Evolutionary conservation across 1,284 basidiomycete genomes (phyloP), one percentile per base, ranked within the genome.

Genomic region (Fomitiporia mediterranea): DNA sequence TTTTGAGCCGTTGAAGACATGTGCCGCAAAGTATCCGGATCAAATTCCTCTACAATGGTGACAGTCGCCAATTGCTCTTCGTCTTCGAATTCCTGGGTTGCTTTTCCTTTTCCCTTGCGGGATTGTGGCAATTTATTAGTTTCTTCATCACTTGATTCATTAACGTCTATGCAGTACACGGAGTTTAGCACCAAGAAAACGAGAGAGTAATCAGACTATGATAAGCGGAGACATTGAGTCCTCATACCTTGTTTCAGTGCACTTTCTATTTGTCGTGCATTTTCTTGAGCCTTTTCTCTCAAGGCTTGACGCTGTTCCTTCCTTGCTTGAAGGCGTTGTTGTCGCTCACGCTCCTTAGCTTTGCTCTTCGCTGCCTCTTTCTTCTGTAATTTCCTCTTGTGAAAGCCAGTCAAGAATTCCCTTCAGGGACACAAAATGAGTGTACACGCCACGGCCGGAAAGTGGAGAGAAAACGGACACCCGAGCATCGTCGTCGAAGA

Each of bases 371-470:
- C 82, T 32, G 77, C 81, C 63, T 91, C 84, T 64, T 83, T 79
- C 68, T 86, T 88, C 62, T 80, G 80, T 50, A 90, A 67, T 67
- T 94, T 94, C 61, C 91, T 83, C 70, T 92, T 93, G 68, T 86
- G 86, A 69, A 94, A 94, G 15, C 91, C 91, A 8, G 90, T 93
- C 66, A 94, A 69, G 69, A 85, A 94, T 51, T 91, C 85, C 64
- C 90, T 93, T 65, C 6, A 53, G 11, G 25, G 46, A 37, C 19
- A 49, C 28, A 60, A 40, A 49, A 55, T 46, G 49, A 52, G 51
- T 47, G 43, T 47, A 32, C 32, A 53, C 44, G 40, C 19, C 28
- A 15, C 43, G 27, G 39, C 40, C 44, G 34, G 23, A n/a, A 35
- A 28, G 53, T 21, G 51, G 55, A 57, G 60, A 39, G 53, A 55